Evolutionary conservation across 306 rosid genomes (phyloP), one percentile per base, ranked within the genome.

Genomic region (Boehmeria nivea): DNA sequence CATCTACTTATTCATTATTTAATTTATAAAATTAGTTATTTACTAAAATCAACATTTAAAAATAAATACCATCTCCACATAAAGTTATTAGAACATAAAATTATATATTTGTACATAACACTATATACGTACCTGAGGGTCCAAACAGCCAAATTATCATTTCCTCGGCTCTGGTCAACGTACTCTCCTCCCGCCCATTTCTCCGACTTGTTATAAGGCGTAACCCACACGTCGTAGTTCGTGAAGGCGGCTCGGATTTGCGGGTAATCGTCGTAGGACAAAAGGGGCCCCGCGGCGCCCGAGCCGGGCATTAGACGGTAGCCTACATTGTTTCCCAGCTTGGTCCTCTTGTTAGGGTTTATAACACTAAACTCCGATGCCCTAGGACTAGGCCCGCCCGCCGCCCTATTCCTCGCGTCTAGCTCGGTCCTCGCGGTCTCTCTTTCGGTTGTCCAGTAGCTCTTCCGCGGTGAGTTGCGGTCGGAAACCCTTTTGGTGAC

Each of bases 181-280:
- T 26, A 79, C 22, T 45, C 58, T 14, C 94, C 94, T 16, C 71
- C 76, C 0, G 68, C 84, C 86, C 86, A 79, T 74, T 82, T 79
- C 51, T 82, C 89, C 17, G 79, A 79, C 78, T 78, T 76, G 27
- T 82, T 85, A 58, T 79, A 82, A 8, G 94, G 86, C 15, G 94
- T 82, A 8, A 82, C 75, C 77, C 79, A 72, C 4, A 85, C 72
- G 52, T 85, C 40, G 40, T 77, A 69, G 37, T 85, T 74, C 0
- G 84, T 74, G 40, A 76, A 85, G 0, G 89, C 84, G 38, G 57
- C 86, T 60, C 89, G 61, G 1, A 77, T 72, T 72, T 85, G 89
- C 21, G 89, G 86, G 60, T 72, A 82, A 72, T 85, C 94, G 45
- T 85, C 78, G 3, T 0, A 2, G 14, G 61, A 12, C 68, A 81